Percentiles rank a stretch among this genome's conserved stretches.
Conservation (phyloP, 75 land plant genomes). For the Cupressus sempervirens region DNA sequence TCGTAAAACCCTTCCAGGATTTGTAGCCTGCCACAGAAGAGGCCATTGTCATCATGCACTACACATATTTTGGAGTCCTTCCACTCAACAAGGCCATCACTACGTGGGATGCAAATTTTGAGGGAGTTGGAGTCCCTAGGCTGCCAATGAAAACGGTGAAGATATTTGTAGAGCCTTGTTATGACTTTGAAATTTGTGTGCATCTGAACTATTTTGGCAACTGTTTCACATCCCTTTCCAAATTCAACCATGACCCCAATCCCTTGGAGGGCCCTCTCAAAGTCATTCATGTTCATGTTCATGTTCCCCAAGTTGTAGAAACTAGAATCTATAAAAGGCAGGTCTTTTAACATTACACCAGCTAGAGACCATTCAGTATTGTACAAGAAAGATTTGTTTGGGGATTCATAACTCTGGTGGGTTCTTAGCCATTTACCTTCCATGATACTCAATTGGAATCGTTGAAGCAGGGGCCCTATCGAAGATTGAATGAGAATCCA, state of each 20-base stretch:
- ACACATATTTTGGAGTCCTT: no score
- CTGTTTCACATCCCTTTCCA: background rate
- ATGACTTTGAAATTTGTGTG: conserved; percentile 22
- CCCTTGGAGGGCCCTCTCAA: conserved; percentile 23
- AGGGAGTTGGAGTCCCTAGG: conserved; percentile 2
- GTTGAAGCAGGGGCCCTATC: conserved; percentile 4
- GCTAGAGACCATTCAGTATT: conserved; percentile 22
- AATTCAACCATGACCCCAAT: conserved; percentile 32
- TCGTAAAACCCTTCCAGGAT: no score
- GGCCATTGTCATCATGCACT: no score
- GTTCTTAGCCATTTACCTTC: conserved; percentile 42
- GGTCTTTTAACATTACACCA: conserved; percentile 33
- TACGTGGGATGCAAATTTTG: conserved; percentile 14
- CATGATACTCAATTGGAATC: conserved; percentile 24
- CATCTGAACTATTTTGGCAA: background rate
- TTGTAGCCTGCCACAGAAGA: no score
- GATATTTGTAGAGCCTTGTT: conserved; percentile 27
- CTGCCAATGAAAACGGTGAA: conserved; percentile 22
- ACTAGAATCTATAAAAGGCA: conserved; percentile 31
- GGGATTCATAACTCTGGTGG: conserved; percentile 23
- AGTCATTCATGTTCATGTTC: conserved; percentile 11
- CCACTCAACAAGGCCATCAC: no score
- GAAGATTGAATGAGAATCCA: no score
- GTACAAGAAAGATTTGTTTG: conserved; percentile 26
- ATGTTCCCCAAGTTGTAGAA: conserved; percentile 39